These are phyloP conservation scores for Carex cristatella DNA, from an alignment of 176 grass and related monocot species.

Conservation along the genomic window DNA sequence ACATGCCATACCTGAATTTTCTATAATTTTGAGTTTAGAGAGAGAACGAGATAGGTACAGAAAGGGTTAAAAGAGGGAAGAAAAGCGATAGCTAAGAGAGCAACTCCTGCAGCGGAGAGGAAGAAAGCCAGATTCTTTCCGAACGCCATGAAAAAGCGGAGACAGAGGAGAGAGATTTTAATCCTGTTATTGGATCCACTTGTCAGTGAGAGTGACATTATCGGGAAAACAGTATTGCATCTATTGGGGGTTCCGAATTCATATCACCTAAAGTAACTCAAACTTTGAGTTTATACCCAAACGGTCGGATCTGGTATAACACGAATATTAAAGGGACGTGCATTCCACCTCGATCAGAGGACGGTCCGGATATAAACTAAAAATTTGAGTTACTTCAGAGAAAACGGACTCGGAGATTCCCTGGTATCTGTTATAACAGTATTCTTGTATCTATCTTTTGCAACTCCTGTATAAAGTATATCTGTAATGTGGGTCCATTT, in stretches of 20 bases:
- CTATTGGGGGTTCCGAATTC: no score
- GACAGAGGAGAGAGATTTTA: not conserved
- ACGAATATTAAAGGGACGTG: no score
- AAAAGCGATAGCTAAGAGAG: constrained; percentile 8
- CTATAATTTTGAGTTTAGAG: not conserved
- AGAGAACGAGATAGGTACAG: not conserved
- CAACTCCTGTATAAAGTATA: not conserved
- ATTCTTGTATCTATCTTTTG: no score
- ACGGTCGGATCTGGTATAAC: no score
- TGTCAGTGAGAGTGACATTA: not conserved
- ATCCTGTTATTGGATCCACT: not conserved
- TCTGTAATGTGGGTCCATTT: not conserved
- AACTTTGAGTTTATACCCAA: no score
- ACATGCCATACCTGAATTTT: not conserved
- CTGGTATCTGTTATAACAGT: no score
- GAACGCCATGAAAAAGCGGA: constrained; percentile 10
- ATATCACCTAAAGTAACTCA: no score
- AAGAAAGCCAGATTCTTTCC: constrained; percentile 7
- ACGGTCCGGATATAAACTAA: no score
- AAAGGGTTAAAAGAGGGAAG: not conserved
- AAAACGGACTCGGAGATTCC: no score
- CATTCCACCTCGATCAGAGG: no score
- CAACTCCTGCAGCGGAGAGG: not conserved
- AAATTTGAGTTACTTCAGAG: no score
- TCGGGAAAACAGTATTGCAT: no score